Percentiles rank a stretch among this genome's conserved stretches.
Evolutionary conservation across 257 asterid species (phyloP).

Genomic region (Pogostemon cablin): DNA sequence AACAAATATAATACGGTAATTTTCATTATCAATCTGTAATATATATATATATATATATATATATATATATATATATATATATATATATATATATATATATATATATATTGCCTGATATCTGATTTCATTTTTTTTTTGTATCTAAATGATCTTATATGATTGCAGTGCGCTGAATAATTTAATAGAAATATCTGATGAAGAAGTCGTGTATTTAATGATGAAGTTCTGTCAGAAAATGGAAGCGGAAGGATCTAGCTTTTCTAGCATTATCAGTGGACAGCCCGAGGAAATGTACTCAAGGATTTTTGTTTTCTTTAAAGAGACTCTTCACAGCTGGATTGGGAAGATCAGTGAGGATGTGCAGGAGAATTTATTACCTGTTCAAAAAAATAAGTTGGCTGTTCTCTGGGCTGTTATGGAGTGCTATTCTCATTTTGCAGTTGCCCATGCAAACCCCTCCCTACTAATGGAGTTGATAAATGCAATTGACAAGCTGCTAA

Average conservation of each 20-base stretch:
- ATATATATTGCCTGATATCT: not conserved
- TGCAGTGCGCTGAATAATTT: constrained; percentile 81
- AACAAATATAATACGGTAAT: constrained; percentile 64
- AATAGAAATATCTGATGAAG: constrained; percentile 58
- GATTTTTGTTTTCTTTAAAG: constrained; percentile 45
- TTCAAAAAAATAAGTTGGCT: constrained; percentile 56
- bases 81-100: too few relatives aligned
- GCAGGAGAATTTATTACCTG: constrained; percentile 37
- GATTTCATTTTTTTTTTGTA: constrained; percentile 10
- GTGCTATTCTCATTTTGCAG: constrained; percentile 63
- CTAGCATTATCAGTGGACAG: constrained; percentile 46
- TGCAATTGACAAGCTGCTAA: constrained; percentile 69
- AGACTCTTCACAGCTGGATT: constrained; percentile 56
- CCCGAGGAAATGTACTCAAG: constrained; percentile 46
- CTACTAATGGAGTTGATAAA: constrained; percentile 64
- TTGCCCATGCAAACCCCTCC: constrained; percentile 47
- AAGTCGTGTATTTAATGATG: constrained; percentile 60
- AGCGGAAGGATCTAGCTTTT: constrained; percentile 31
- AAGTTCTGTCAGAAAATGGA: constrained; percentile 67
- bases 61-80: too few relatives aligned
- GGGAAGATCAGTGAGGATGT: constrained; percentile 43
- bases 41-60: too few relatives aligned
- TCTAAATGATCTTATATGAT: constrained; percentile 34
- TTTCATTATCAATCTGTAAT: constrained; percentile 7
- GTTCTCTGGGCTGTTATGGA: constrained; percentile 76